A percentile compares a stretch with the other conserved stretches of the same genome.
These are phyloP conservation scores for Pharus latifolius DNA, from an alignment of 176 grass and related monocot species.

Conservation along the genomic window DNA sequence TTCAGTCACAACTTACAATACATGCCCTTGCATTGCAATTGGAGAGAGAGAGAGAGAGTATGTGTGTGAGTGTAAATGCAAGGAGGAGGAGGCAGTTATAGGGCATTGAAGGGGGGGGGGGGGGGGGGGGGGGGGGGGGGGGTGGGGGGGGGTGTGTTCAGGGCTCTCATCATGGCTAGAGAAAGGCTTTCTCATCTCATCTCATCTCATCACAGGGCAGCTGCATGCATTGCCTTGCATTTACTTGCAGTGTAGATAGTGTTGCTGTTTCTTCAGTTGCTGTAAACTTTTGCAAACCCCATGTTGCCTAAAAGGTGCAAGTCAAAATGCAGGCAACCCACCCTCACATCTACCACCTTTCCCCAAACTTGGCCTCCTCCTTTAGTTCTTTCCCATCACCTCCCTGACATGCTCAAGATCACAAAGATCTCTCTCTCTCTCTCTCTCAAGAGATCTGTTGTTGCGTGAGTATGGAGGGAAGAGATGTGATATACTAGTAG, in stretches of 20 bases:
- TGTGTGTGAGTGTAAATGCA: constrained; percentile 7
- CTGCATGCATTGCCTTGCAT: too few relatives aligned
- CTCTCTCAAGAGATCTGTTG: neutral
- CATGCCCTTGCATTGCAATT: too few relatives aligned
- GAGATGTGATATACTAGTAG: constrained; percentile 21
- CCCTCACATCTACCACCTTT: neutral
- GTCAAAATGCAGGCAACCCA: constrained; percentile 35
- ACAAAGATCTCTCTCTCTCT: neutral
- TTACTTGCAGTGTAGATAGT: constrained; percentile 26
- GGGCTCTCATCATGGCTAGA: constrained; percentile 32
- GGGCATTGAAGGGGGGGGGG: constrained; percentile 26
- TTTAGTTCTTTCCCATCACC: constrained; percentile 6
- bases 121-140: too few relatives aligned
- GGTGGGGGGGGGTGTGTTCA: too few relatives aligned
- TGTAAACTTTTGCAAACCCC: constrained; percentile 16
- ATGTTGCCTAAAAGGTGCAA: constrained; percentile 16
- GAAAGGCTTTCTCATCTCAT: neutral
- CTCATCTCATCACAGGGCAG: too few relatives aligned
- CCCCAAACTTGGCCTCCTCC: constrained; percentile 20
- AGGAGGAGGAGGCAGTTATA: neutral
- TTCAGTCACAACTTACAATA: neutral
- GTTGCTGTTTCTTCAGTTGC: neutral
- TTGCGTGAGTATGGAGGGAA: constrained; percentile 47
- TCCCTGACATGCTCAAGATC: constrained; percentile 6
- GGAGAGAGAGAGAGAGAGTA: neutral